Base-by-base conservation (phyloP, 139 green algal genomes). In the Volvox africanus region DNA sequence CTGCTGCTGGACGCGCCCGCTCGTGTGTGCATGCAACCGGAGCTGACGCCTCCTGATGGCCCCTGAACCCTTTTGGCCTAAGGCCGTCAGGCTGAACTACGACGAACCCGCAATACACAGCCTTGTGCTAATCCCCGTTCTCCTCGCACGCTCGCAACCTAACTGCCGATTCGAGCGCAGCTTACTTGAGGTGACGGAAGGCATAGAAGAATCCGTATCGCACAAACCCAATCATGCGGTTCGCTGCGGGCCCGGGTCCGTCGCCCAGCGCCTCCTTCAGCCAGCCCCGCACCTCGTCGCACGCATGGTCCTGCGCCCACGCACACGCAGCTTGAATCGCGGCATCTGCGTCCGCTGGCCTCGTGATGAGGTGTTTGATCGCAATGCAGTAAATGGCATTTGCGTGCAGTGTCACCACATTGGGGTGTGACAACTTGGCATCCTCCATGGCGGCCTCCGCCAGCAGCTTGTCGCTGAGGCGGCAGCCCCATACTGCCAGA, bases 361-460 rank as follows among this genome's bases (percentile, higher is more conserved):
- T 26, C 0, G 75, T 80, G 20, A 96, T 93, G 13, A 96, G 93
- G 69, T 93, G 76, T 0, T 90, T 89, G 21, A 89, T 22, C 9
- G 94, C 93, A 2, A 96, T 80, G 83, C 92, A 94, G 89, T 96
- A 96, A 0, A 80, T 87, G 1, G 92, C 94, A 62, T 86, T 96
- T 82, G 85, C 88, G 21, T 95, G 76, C 82, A 93, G 94, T 24
- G 77, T 89, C 0, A 77, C 50, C 55, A 69, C 16, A 73, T 92
- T 91, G 26, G 94, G 93, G 80, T 96, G 92, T 12, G 92, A 92
- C n/a, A 95, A 91, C 32, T 37, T 24, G 28, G 82, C 77, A 16
- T 95, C 91, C 20, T 32, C 61, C 18, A 61, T 44, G 0, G 93
- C 93, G 2, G 68, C 75, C 0, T 77, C 86, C 0, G 92, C 91